phyloP scores from a whole-genome alignment of 768 basidiomycete genomes.

The Paxillus rubicundulus region DNA sequence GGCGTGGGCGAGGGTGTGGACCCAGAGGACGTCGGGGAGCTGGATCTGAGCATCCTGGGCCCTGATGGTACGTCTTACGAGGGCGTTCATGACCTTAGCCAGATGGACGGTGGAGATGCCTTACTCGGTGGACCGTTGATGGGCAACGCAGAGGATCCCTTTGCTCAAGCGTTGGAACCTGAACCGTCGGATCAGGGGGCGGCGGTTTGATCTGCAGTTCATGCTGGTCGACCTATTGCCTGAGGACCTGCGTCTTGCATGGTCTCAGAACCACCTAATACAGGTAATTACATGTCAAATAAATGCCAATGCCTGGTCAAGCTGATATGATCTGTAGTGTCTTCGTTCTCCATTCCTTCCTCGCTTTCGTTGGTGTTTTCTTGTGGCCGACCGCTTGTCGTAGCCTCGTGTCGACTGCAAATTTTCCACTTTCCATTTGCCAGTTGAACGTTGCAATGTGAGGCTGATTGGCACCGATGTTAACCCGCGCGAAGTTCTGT shows the following conservation, averaged over 20 bases:
- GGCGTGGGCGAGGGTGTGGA: slow-evolving; percentile 33
- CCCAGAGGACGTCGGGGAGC: slow-evolving; percentile 40
- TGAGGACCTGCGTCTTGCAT: neutral
- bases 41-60: slow-evolving; percentile 65
- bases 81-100: slow-evolving; percentile 49
- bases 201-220: slow-evolving; percentile 7
- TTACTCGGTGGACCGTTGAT: slow-evolving; percentile 61
- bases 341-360: neutral
- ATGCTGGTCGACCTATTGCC: neutral
- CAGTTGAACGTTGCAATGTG: neutral
- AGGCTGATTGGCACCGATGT: neutral
- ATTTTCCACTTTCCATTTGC: neutral
- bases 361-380: neutral
- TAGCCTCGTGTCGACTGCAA: neutral
- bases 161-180: slow-evolving; percentile 35
- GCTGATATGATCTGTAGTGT: slow-evolving; percentile 6
- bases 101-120: slow-evolving; percentile 51
- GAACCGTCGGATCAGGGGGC: slow-evolving; percentile 12
- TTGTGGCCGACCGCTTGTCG: neutral
- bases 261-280: neutral
- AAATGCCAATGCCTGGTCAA: neutral
- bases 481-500: too few relatives aligned
- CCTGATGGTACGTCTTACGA: slow-evolving; percentile 65
- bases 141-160: slow-evolving; percentile 61
- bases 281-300: slow-evolving; percentile 10